phyloP scores from a whole-genome alignment of 768 basidiomycete species.

The Phylloporus sp. region DNA sequence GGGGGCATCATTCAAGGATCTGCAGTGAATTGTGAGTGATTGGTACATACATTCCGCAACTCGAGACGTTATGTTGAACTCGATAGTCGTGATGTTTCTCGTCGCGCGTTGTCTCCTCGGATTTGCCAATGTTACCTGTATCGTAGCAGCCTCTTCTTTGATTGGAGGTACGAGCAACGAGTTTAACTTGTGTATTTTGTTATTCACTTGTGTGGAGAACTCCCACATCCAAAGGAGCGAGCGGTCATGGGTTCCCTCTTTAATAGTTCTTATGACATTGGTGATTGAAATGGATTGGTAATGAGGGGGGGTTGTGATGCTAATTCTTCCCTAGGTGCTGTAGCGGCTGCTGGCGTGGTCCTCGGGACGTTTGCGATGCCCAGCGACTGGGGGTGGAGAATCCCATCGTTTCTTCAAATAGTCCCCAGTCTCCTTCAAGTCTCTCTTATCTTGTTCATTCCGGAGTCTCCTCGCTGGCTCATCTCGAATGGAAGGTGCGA shows the following conservation, averaged over 20 bases:
- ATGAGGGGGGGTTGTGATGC: rapidly evolving
- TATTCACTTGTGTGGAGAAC: constrained; percentile 5
- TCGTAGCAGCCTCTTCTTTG: constrained; percentile 15
- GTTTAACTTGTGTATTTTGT: neutral
- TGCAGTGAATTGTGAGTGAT: neutral
- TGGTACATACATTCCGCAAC: neutral
- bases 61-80: neutral
- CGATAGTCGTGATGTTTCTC: constrained; percentile 1
- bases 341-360: constrained; percentile 46
- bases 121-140: neutral
- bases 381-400: constrained; percentile 64
- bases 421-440: constrained; percentile 51
- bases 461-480: constrained; percentile 65
- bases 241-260: constrained; percentile 13
- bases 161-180: constrained; percentile 13
- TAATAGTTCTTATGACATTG: constrained; percentile 4
- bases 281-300: neutral
- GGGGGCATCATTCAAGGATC: neutral
- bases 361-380: constrained; percentile 59
- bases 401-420: constrained; percentile 55
- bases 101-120: neutral
- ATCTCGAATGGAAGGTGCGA: constrained; percentile 49
- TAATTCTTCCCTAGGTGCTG: constrained; percentile 11
- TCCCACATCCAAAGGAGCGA: constrained; percentile 24
- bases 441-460: constrained; percentile 51